Percentiles rank a stretch among this genome's conserved stretches.
phyloP scores from a whole-genome alignment of 2,329 filamentous ascomycete genomes.

The Arthrinium puccinioides region DNA sequence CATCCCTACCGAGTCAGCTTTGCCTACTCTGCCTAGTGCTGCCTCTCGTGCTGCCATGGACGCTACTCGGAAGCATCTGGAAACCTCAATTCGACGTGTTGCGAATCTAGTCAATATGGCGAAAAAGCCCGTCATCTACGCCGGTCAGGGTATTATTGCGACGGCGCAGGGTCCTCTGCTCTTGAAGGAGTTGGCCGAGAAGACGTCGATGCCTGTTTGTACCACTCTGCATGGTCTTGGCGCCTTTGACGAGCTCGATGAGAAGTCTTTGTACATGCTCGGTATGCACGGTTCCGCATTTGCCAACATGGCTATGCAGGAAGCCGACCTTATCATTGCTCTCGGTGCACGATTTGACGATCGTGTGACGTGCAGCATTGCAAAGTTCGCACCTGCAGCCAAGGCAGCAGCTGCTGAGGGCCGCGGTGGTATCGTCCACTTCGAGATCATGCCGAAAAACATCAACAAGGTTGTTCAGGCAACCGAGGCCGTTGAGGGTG shows the following conservation, averaged over 20 bases:
- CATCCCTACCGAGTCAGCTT: slow-evolving; percentile 67
- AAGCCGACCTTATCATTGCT: slow-evolving; percentile 91
- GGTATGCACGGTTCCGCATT: slow-evolving; percentile 98
- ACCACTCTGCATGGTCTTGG: slow-evolving; percentile 93
- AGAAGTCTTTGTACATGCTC: slow-evolving; percentile 95
- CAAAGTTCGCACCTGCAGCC: slow-evolving; percentile 84
- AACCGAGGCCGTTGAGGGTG: slow-evolving; percentile 90
- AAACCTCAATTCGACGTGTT: slow-evolving; percentile 66
- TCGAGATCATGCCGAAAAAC: slow-evolving; percentile 99
- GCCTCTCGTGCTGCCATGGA: slow-evolving; percentile 77
- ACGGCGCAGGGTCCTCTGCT: slow-evolving; percentile 71
- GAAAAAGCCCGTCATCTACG: slow-evolving; percentile 93
- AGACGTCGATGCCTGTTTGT: slow-evolving; percentile 86
- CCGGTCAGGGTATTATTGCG: slow-evolving; percentile 81
- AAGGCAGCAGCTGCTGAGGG: slow-evolving; percentile 77
- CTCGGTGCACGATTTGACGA: slow-evolving; percentile 94
- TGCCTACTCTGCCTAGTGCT: slow-evolving; percentile 77
- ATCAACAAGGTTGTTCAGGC: slow-evolving; percentile 99
- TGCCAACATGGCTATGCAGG: slow-evolving; percentile 97
- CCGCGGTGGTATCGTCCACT: slow-evolving; percentile 91
- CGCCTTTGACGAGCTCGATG: slow-evolving; percentile 84
- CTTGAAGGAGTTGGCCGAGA: slow-evolving; percentile 81
- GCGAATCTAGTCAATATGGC: slow-evolving; percentile 78
- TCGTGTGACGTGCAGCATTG: slow-evolving; percentile 75
- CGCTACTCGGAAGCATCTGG: slow-evolving; percentile 62